Evolutionary conservation across 345 rosid genomes (phyloP).

Genomic region (Populus nigra): DNA sequence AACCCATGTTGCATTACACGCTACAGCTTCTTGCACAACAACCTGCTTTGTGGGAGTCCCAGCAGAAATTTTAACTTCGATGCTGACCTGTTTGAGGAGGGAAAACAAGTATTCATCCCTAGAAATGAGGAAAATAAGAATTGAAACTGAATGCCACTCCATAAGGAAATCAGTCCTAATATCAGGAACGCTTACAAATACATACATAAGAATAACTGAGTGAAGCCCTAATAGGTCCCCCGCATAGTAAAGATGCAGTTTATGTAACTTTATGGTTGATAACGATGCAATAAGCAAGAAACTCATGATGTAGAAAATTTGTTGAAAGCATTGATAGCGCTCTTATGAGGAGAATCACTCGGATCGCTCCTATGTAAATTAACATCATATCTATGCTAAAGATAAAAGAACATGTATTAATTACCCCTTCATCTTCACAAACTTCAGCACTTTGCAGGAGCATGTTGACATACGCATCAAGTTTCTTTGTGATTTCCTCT

Average conservation of each 20-base stretch:
- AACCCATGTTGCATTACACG: constrained; percentile 49
- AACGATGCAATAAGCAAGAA: no score
- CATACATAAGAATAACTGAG: no score
- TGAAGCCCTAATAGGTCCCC: no score
- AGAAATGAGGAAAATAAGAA: not conserved
- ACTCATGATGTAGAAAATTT: no score
- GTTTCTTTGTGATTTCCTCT: constrained; percentile 48
- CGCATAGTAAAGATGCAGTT: no score
- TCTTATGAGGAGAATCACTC: not conserved
- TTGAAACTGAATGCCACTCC: not conserved
- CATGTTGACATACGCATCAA: constrained; percentile 39
- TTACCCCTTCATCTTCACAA: constrained; percentile 51
- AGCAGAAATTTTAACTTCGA: constrained; percentile 57
- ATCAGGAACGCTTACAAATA: no score
- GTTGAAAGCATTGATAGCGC: no score
- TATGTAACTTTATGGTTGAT: no score
- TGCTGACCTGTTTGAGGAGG: constrained; percentile 35
- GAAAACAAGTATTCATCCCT: not conserved
- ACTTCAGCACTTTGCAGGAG: constrained; percentile 43
- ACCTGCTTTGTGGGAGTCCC: constrained; percentile 53
- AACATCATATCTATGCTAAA: not conserved
- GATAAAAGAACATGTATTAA: not conserved
- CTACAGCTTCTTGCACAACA: constrained; percentile 44
- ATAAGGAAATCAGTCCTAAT: no score
- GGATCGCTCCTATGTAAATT: not conserved